Evolutionary conservation across 2,329 filamentous ascomycete species (phyloP).

Genomic region (Aspergillus quadricinctus): DNA sequence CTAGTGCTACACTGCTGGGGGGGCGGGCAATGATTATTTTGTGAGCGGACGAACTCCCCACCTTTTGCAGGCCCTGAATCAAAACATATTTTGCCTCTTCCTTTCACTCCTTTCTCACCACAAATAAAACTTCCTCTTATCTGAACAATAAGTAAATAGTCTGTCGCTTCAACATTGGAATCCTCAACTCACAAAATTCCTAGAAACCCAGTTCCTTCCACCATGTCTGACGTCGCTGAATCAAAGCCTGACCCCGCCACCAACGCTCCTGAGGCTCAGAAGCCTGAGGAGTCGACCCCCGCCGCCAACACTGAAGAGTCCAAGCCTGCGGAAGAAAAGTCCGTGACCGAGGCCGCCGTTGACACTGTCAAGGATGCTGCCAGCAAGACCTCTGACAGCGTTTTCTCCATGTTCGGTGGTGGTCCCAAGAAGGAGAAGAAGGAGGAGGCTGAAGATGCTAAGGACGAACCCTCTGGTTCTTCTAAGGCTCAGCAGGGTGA

Average conservation of each 20-base stretch:
- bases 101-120: background rate
- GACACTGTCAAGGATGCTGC: constrained; percentile 36
- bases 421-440: constrained; percentile 97
- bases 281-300: constrained; percentile 30
- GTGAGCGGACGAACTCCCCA: constrained; percentile 17
- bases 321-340: constrained; percentile 28
- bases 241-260: constrained; percentile 42
- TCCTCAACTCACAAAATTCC: constrained; percentile 3
- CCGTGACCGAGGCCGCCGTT: constrained; percentile 28
- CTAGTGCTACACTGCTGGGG: constrained; percentile 2
- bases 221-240: constrained; percentile 42
- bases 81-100: background rate
- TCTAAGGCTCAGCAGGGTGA: constrained; percentile 71
- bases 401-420: constrained; percentile 99
- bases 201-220: constrained; percentile 15
- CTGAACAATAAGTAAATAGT: background rate
- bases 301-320: constrained; percentile 29
- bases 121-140: background rate
- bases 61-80: constrained; percentile 8
- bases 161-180: background rate
- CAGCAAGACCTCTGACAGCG: constrained; percentile 48
- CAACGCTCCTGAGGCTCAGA: constrained; percentile 30
- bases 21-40: constrained; percentile 7
- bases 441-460: constrained; percentile 68
- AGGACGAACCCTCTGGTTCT: constrained; percentile 82